phyloP scores from a whole-genome alignment of 1,284 basidiomycete genomes.

The Ceraceosorus guamensis region DNA sequence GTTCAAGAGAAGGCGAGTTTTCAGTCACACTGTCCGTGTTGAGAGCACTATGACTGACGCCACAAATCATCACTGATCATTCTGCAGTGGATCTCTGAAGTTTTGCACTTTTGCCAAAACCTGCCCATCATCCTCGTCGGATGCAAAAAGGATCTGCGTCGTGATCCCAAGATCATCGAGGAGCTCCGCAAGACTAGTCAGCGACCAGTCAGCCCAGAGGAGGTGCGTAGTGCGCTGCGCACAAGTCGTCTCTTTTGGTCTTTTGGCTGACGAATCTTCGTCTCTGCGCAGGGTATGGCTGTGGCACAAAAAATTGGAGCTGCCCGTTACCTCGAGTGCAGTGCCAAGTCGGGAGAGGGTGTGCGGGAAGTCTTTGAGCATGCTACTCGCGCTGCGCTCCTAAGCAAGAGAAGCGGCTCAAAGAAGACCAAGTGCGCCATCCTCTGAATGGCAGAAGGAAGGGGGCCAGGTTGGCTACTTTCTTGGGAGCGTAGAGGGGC shows the following conservation, averaged over 20 bases:
- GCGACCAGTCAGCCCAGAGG: conserved; percentile 45
- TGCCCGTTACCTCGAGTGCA: conserved; percentile 81
- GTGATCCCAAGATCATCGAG: conserved; percentile 48
- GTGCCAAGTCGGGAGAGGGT: conserved; percentile 78
- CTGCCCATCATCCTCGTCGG: conserved; percentile 83
- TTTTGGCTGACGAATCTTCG: not conserved
- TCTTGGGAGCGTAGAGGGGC: no score
- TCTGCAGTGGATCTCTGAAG: conserved; percentile 80
- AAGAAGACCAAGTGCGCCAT: conserved; percentile 56
- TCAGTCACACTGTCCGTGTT: not conserved
- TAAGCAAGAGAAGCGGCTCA: conserved; percentile 50
- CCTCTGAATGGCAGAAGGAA: conserved; percentile 50
- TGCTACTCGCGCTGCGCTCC: conserved; percentile 72
- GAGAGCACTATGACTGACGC: not conserved
- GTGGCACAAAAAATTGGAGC: conserved; percentile 83
- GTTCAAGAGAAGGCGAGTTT: conserved; percentile 77
- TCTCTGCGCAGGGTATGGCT: conserved; percentile 62
- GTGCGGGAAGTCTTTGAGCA: conserved; percentile 87
- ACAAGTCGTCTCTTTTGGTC: not conserved
- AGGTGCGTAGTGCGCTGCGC: conserved; percentile 13
- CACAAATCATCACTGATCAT: not conserved
- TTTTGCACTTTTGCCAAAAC: conserved; percentile 81
- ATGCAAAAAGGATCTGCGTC: conserved; percentile 63
- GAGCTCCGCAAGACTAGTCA: conserved; percentile 48
- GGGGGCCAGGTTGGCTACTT: no score